A percentile compares a stretch with the other conserved stretches of the same genome.
Conservation (phyloP, 345 rosid genomes). For the Cardamine occulta region DNA sequence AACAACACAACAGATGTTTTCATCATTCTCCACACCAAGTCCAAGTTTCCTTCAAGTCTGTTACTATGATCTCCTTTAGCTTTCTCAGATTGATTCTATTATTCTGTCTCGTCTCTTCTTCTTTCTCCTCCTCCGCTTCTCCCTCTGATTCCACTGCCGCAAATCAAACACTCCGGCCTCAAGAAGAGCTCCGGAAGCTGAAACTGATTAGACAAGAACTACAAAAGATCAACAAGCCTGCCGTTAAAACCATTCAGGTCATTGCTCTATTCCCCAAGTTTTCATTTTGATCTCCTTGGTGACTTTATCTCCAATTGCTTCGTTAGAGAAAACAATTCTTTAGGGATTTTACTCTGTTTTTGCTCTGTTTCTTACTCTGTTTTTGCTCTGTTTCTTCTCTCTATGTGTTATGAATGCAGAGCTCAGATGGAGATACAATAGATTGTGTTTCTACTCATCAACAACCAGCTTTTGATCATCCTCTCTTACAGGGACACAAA, state of each 20-base stretch:
- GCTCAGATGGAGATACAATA: slow-evolving; percentile 83
- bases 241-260: slow-evolving; percentile 84
- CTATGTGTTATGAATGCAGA: slow-evolving; percentile 53
- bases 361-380: slow-evolving; percentile 25
- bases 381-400: slow-evolving; percentile 11
- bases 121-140: slow-evolving; percentile 40
- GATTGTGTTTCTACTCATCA: slow-evolving; percentile 80
- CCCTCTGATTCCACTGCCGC: slow-evolving; percentile 34
- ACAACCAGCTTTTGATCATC: slow-evolving; percentile 96
- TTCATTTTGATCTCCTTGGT: background rate
- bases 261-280: background rate
- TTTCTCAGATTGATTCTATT: slow-evolving; percentile 53
- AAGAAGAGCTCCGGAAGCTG: slow-evolving; percentile 62
- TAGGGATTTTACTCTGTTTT: slow-evolving; percentile 20
- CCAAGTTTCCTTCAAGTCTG: slow-evolving; percentile 45
- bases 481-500: slow-evolving; percentile 62
- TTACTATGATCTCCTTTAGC: slow-evolving; percentile 50
- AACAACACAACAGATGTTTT: slow-evolving; percentile 43
- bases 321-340: background rate
- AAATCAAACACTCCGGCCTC: slow-evolving; percentile 65
- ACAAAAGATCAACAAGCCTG: slow-evolving; percentile 83
- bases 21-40: slow-evolving; percentile 47
- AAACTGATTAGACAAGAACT: slow-evolving; percentile 64
- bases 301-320: background rate
- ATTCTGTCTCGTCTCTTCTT: slow-evolving; percentile 52